Evolutionary conservation across 139 green algal genomes (phyloP).

Genomic region (Chlamydomonas sp.): DNA sequence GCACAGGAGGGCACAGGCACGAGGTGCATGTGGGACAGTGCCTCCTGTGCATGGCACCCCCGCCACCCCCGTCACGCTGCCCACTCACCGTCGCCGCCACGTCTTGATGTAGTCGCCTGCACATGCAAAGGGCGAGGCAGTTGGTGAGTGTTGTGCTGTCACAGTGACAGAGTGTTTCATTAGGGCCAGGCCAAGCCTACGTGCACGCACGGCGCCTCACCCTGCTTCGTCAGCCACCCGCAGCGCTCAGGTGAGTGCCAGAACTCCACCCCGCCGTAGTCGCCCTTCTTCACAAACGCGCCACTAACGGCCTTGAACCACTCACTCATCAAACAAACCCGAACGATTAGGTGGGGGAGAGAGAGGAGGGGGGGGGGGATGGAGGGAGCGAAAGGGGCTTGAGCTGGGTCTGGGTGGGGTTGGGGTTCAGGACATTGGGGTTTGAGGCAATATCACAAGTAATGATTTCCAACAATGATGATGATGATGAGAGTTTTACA

Average conservation of each 20-base stretch:
- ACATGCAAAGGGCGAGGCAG: background rate
- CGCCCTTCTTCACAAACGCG: too few relatives aligned
- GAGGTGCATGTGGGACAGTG: background rate
- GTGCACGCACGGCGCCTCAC: conserved; percentile 28
- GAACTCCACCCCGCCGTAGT: conserved; percentile 64
- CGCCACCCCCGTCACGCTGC: background rate
- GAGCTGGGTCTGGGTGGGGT: too few relatives aligned
- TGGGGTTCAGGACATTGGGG: too few relatives aligned
- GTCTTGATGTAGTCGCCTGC: conserved; percentile 94
- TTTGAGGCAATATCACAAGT: too few relatives aligned
- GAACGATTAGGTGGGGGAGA: too few relatives aligned
- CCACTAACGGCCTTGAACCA: too few relatives aligned
- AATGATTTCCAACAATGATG: too few relatives aligned
- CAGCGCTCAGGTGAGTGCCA: conserved; percentile 77
- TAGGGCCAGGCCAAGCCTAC: background rate
- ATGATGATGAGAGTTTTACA: too few relatives aligned
- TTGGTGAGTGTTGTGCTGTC: background rate
- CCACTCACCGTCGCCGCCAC: conserved; percentile 72
- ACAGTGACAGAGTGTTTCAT: background rate
- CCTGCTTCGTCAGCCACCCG: conserved; percentile 94
- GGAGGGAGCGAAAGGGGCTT: too few relatives aligned
- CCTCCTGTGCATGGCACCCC: background rate
- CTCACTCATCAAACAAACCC: too few relatives aligned
- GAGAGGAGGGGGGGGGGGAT: too few relatives aligned
- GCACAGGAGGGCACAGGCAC: background rate